phyloP scores from a whole-genome alignment of 495 filamentous ascomycete genomes.

The Trichoderma erinaceum region DNA sequence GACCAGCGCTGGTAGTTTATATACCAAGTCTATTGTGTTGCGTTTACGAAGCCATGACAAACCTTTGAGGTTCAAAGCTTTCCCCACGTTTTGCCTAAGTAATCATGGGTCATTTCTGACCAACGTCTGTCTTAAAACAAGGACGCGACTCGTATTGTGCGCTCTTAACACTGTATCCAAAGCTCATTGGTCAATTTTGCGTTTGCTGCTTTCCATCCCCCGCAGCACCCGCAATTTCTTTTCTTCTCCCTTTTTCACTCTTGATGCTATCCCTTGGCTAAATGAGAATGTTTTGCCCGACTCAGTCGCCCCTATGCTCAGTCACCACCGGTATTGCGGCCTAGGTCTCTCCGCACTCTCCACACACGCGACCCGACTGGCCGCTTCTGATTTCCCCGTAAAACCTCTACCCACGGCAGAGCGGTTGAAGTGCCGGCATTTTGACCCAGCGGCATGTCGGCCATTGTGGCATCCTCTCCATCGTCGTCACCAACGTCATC shows the following conservation, averaged over 20 bases:
- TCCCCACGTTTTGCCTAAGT: background rate
- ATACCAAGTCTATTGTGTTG: background rate
- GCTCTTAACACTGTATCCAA: too few species aligned
- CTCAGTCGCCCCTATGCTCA: background rate
- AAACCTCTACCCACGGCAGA: slow-evolving; percentile 46
- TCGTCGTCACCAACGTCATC: slow-evolving; percentile 9
- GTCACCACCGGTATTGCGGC: slow-evolving; percentile 23
- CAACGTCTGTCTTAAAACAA: background rate
- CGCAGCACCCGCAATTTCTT: background rate
- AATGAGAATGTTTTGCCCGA: background rate
- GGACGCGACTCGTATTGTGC: background rate
- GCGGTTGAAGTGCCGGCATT: slow-evolving; percentile 21
- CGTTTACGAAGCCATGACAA: slow-evolving; percentile 4
- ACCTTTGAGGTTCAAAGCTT: background rate
- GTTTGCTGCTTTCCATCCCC: background rate
- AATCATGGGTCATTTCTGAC: slow-evolving; percentile 3
- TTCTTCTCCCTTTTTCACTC: background rate
- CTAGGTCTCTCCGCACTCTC: slow-evolving; percentile 51
- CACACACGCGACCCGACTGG: slow-evolving; percentile 46
- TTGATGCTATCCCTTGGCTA: background rate
- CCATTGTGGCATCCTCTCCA: background rate
- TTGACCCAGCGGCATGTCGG: background rate
- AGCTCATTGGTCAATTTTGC: background rate
- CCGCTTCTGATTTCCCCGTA: slow-evolving; percentile 43
- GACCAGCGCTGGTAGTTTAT: background rate